These are phyloP conservation scores for Ochetophila trinervis DNA, from an alignment of 306 rosid species.

Conservation along the genomic window DNA sequence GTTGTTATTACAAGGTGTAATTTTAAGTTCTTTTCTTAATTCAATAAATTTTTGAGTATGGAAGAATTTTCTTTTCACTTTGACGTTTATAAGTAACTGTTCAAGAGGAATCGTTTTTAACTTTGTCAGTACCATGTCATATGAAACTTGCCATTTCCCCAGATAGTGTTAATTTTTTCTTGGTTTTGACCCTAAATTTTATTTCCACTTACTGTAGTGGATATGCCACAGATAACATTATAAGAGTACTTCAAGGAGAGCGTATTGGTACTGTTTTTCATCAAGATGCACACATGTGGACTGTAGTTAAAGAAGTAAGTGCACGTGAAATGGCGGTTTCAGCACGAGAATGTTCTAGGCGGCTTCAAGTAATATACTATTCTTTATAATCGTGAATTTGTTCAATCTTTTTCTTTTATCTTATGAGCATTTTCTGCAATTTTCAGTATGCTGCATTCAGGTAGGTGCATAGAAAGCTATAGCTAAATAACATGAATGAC, in stretches of 20 bases:
- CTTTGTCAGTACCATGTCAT: neutral
- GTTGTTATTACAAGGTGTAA: conserved; percentile 83
- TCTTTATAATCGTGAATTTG: conserved; percentile 3
- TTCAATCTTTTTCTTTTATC: neutral
- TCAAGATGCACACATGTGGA: conserved; percentile 80
- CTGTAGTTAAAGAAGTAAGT: conserved; percentile 51
- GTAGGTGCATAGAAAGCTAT: neutral
- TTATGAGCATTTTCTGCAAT: neutral
- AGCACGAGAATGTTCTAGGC: conserved; percentile 62
- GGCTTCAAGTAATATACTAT: conserved; percentile 49
- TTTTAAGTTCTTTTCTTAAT: neutral
- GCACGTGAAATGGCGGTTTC: conserved; percentile 82
- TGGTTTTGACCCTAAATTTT: conserved; percentile 17
- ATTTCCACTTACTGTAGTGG: conserved; percentile 46
- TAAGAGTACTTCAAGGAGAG: conserved; percentile 72
- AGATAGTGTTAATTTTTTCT: neutral
- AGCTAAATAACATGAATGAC: conserved; percentile 8
- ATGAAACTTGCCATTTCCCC: neutral
- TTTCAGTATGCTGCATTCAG: neutral
- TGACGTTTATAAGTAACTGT: neutral
- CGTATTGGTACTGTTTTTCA: conserved; percentile 83
- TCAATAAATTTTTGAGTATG: neutral
- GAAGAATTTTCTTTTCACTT: neutral
- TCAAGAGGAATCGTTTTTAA: neutral
- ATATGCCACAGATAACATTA: conserved; percentile 65